These are phyloP conservation scores for Phlegmacium glaucopus DNA, from an alignment of 768 basidiomycete genomes.

Conservation along the genomic window DNA sequence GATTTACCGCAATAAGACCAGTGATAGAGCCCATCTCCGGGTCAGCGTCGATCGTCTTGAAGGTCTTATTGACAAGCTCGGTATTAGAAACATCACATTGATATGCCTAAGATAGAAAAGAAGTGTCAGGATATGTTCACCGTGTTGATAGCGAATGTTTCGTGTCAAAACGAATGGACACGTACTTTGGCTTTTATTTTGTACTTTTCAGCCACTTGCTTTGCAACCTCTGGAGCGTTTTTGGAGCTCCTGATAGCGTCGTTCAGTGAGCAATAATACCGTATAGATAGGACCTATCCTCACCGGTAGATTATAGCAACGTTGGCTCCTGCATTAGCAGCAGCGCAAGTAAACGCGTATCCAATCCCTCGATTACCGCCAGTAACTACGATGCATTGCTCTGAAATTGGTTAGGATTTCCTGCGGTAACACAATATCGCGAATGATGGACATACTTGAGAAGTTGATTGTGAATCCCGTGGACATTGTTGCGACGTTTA, in stretches of 20 bases:
- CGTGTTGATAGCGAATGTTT: no score
- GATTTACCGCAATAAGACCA: slow-evolving; percentile 53
- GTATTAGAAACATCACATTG: slow-evolving; percentile 57
- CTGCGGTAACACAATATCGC: background rate
- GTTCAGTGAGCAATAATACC: background rate
- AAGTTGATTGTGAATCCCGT: slow-evolving; percentile 12
- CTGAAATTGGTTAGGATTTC: slow-evolving; percentile 15
- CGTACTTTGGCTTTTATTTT: slow-evolving; percentile 39
- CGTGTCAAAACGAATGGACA: slow-evolving; percentile 1
- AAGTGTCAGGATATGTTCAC: no score
- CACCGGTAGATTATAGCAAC: slow-evolving; percentile 64
- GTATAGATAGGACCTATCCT: background rate
- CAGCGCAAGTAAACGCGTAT: slow-evolving; percentile 46
- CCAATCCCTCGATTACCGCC: slow-evolving; percentile 66
- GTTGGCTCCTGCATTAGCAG: slow-evolving; percentile 51
- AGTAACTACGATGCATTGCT: slow-evolving; percentile 52
- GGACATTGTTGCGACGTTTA: no score
- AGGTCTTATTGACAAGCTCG: slow-evolving; percentile 38
- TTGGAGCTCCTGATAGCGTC: slow-evolving; percentile 36
- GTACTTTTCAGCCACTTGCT: slow-evolving; percentile 44
- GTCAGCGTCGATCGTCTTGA: slow-evolving; percentile 46
- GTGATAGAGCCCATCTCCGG: slow-evolving; percentile 45
- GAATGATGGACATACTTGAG: slow-evolving; percentile 5
- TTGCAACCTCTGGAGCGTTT: slow-evolving; percentile 46
- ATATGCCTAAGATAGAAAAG: slow-evolving; percentile 56